Base-by-base conservation (phyloP, 2,329 filamentous ascomycete species). In the Talaromyces islandicus region DNA sequence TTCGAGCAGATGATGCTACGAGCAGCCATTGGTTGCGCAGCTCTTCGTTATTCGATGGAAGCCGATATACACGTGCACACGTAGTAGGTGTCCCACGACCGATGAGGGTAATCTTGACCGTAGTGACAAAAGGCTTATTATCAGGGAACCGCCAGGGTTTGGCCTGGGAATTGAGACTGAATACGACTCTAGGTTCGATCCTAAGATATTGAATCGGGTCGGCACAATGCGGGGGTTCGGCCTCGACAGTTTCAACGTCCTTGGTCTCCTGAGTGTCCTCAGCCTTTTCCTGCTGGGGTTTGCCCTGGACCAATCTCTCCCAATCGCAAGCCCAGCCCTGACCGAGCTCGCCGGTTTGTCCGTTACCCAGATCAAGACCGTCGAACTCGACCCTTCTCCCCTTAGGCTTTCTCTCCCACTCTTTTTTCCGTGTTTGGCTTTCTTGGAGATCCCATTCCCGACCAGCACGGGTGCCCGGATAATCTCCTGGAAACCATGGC, bases 401-500 rank as follows among this genome's bases (percentile, higher is more conserved):
- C 72, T 90, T 94, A 0, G 94, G 92, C 54, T 87, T 85, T 57
- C 84, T 83, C 56, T 88, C 85, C 92, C 92, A 96, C 27, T 85
- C 81, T 25, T 78, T 77, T 67, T 84, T 83, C 59, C 85, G 79
- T 65, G 77, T 81, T 53, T 77, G 75, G 12, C 86, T 83, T 72
- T 92, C 83, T 38, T 84, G 81, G 35, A 85, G 70, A 71, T 95
- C 90, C 90, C 92, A 97, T 17, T 81, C 78, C 71, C 85, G 87
- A 1, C 94, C 94, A 1, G 92, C 89, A 60, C 84, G 81, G 0
- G 92, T 96, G 4, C 88, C 90, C 0, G 90, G 87, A 63, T 85
- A 90, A 72, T 99, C 94, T 3, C 85, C 88, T 0, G 94, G 94
- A 69, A 96, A 99, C 85, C 89, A 95, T 1, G 91, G 86, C 41